phyloP scores from a whole-genome alignment of 1,139 yeast species.

The Nakaseomyces bracarensis region DNA sequence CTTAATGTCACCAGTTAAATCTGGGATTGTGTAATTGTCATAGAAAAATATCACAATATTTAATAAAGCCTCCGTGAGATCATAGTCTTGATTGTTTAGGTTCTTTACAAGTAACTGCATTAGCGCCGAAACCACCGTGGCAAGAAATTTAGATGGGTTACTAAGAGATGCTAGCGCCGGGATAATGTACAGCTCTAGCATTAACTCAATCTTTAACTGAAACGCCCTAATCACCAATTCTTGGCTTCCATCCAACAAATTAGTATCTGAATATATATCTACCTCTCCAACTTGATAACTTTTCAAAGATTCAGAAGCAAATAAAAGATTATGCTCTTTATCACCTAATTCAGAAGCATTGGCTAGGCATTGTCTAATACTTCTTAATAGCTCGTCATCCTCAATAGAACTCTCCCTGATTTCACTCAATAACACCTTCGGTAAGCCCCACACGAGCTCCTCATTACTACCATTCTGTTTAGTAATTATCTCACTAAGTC shows the following conservation, averaged over 20 bases:
- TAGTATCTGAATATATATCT: constrained; percentile 1
- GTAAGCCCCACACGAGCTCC: constrained; percentile 4
- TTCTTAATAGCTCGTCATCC: background rate
- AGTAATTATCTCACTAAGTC: background rate
- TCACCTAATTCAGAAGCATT: background rate
- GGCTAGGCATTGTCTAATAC: background rate
- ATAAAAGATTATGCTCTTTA: background rate
- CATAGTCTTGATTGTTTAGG: background rate
- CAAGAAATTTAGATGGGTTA: constrained; percentile 42
- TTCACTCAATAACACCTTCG: background rate
- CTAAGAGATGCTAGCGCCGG: background rate
- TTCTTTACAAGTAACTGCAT: constrained; percentile 37
- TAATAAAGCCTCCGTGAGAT: background rate
- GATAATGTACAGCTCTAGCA: constrained; percentile 1
- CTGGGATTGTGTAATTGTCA: background rate
- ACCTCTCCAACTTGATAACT: background rate
- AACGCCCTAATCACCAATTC: background rate
- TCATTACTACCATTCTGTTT: background rate
- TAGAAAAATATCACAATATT: background rate
- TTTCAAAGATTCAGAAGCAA: background rate
- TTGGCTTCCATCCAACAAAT: too few relatives aligned
- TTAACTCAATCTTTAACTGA: background rate
- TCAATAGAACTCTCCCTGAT: background rate
- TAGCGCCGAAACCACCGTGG: constrained; percentile 53
- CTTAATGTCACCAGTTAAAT: background rate